Percentiles rank a stretch among this genome's conserved stretches.
Evolutionary conservation across 352 stramenopile genomes (phyloP).

Genomic region (Phytophthora europaea): DNA sequence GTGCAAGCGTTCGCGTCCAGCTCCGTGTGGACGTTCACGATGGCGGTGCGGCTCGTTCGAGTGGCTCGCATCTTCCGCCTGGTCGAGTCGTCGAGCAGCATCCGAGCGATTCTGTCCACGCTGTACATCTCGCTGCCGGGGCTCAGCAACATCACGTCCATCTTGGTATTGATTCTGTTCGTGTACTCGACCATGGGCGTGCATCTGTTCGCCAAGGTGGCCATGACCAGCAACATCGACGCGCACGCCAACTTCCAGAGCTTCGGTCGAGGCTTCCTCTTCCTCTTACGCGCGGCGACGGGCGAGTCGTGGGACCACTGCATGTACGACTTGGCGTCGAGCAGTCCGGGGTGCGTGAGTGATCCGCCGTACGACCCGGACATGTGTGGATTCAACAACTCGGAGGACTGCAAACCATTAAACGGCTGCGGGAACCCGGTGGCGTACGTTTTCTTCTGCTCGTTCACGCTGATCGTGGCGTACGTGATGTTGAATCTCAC

Average conservation of each 20-base stretch:
- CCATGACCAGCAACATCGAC: conserved; percentile 71
- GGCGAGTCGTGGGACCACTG: neutral
- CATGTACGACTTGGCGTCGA: neutral
- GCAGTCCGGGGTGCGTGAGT: neutral
- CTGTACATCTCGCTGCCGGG: conserved; percentile 88
- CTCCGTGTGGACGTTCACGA: conserved; percentile 70
- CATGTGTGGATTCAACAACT: neutral
- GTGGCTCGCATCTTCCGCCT: conserved; percentile 85
- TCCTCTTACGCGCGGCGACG: neutral
- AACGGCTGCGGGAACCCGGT: neutral
- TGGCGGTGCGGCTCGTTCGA: conserved; percentile 89
- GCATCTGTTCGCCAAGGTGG: conserved; percentile 92
- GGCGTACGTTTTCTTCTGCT: neutral
- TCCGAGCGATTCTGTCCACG: conserved; percentile 90
- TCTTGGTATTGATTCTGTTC: conserved; percentile 94
- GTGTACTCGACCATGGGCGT: conserved; percentile 93
- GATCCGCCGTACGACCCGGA: neutral
- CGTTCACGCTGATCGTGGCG: neutral
- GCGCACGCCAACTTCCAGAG: neutral
- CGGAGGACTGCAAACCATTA: neutral
- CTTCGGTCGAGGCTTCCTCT: neutral
- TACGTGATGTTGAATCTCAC: neutral
- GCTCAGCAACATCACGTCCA: conserved; percentile 89
- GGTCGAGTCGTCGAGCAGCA: conserved; percentile 82
- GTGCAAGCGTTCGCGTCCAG: conserved; percentile 51